These are phyloP conservation scores for Lasiodiplodia citricola DNA, from an alignment of 2,329 filamentous ascomycete species.

Conservation along the genomic window DNA sequence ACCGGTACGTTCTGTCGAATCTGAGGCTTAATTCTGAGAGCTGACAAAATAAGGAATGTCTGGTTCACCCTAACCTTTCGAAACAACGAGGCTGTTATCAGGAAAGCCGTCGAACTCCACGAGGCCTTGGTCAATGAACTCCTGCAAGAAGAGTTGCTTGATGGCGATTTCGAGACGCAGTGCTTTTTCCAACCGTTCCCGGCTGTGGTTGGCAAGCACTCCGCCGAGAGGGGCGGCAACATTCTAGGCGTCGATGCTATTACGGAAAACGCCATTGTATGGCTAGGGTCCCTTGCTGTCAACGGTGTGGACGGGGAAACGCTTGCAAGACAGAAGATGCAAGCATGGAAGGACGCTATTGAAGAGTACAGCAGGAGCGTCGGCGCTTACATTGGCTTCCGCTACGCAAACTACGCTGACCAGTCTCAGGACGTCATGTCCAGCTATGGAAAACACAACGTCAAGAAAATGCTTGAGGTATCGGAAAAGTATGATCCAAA, in stretches of 20 bases:
- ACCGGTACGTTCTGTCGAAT: conserved; percentile 27
- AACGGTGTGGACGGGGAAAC: conserved; percentile 33
- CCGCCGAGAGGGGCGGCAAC: conserved; percentile 46
- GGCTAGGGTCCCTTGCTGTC: conserved; percentile 30
- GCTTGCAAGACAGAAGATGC: conserved; percentile 24
- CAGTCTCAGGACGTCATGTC: conserved; percentile 35
- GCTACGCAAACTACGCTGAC: conserved; percentile 36
- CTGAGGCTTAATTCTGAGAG: conserved; percentile 17
- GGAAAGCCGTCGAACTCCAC: conserved; percentile 48
- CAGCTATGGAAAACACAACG: conserved; percentile 33
- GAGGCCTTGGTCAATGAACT: conserved; percentile 43
- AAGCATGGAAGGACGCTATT: conserved; percentile 30
- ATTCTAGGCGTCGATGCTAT: conserved; percentile 45
- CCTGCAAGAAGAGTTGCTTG: conserved; percentile 35
- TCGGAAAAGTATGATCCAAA: conserved; percentile 34
- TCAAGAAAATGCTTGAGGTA: conserved; percentile 31
- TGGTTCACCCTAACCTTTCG: conserved; percentile 35
- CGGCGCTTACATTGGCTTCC: conserved; percentile 20
- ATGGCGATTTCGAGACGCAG: conserved; percentile 41
- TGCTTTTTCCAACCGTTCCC: conserved; percentile 47
- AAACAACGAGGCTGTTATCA: conserved; percentile 43
- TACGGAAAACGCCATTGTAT: conserved; percentile 14
- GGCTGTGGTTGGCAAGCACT: conserved; percentile 42
- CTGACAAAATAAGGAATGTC: conserved; percentile 32
- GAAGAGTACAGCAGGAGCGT: conserved; percentile 4